These are phyloP conservation scores for Rhizopogon salebrosus DNA, from an alignment of 768 basidiomycete genomes.

Conservation along the genomic window DNA sequence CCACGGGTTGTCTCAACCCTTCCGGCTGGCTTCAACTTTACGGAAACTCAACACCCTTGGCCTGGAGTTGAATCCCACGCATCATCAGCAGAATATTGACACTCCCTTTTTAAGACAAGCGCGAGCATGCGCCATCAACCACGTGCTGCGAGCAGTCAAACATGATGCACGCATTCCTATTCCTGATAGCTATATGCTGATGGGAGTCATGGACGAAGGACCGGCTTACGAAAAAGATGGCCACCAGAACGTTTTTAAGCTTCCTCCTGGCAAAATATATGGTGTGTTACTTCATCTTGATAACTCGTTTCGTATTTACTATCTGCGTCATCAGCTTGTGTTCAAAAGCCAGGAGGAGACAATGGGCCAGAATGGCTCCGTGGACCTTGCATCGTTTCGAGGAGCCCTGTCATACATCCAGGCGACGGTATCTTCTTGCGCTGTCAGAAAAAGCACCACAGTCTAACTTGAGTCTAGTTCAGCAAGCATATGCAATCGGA, in stretches of 20 bases:
- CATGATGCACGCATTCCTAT: slow-evolving; percentile 71
- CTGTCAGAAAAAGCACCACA: background rate
- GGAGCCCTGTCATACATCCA: slow-evolving; percentile 72
- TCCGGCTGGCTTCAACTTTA: slow-evolving; percentile 48
- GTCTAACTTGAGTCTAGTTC: slow-evolving; percentile 37
- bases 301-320: background rate
- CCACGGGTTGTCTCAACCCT: slow-evolving; percentile 43
- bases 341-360: slow-evolving; percentile 46
- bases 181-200: slow-evolving; percentile 60
- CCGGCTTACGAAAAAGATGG: slow-evolving; percentile 53
- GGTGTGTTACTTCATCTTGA: slow-evolving; percentile 35
- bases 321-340: slow-evolving; percentile 40
- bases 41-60: slow-evolving; percentile 40
- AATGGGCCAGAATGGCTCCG: slow-evolving; percentile 48
- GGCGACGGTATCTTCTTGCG: slow-evolving; percentile 52
- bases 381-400: slow-evolving; percentile 58
- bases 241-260: slow-evolving; percentile 44
- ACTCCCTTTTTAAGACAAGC: slow-evolving; percentile 54
- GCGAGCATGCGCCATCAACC: slow-evolving; percentile 56
- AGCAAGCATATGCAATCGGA: slow-evolving; percentile 68
- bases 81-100: slow-evolving; percentile 34
- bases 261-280: slow-evolving; percentile 59
- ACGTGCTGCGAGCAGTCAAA: slow-evolving; percentile 70
- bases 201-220: slow-evolving; percentile 83
- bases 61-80: slow-evolving; percentile 40